Base-by-base conservation (phyloP, 139 green algal species). In the Trebouxia sp. region DNA sequence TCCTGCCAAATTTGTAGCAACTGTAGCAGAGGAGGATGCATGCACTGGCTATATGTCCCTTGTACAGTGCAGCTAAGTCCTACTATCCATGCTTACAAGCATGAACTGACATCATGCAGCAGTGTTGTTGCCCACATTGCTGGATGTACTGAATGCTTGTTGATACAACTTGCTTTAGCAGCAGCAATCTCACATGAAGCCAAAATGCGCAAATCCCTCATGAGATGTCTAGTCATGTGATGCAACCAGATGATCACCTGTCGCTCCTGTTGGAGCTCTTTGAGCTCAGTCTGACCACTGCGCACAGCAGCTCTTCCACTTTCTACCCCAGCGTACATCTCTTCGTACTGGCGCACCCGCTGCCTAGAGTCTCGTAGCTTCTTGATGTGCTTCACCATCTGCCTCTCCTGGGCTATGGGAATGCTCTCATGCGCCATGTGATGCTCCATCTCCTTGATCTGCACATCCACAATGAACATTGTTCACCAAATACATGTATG, bases 351-450 rank as follows among this genome's bases (percentile, higher is more conserved):
- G 2, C 67, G 76, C 58, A 90, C 84, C 39, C 70, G 66, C 47
- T 80, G 65, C 38, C 86, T 70, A 67, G 85, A 80, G 48, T 56
- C 47, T 39, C 85, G 77, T 72, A 90, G 81, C 65, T 84, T 87
- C 75, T 86, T 90, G 43, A 90, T 83, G 32, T 65, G 35, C 45
- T 43, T 50, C 41, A 88, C 26, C 30, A 83, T 38, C 55, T 70
- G 42, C 84, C 87, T 89, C 81, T 90, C 86, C 58, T 90, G 85
- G 3, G 45, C 62, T 41, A 90, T 80, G 26, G 78, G 38, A 20
- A 89, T 84, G 75, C 39, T 81, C 83, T 90, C 86, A 66, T 90
- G 86, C 11, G 81, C 48, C 22, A 89, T 82, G 77, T 45, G 65
- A 74, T 87, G 50, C 22, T 90, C 47, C 75, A 89, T 70, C 20